Evolutionary conservation across 2,329 filamentous ascomycete species (phyloP), one percentile per base, ranked within the genome.

Genomic region (Cadophora sp.): DNA sequence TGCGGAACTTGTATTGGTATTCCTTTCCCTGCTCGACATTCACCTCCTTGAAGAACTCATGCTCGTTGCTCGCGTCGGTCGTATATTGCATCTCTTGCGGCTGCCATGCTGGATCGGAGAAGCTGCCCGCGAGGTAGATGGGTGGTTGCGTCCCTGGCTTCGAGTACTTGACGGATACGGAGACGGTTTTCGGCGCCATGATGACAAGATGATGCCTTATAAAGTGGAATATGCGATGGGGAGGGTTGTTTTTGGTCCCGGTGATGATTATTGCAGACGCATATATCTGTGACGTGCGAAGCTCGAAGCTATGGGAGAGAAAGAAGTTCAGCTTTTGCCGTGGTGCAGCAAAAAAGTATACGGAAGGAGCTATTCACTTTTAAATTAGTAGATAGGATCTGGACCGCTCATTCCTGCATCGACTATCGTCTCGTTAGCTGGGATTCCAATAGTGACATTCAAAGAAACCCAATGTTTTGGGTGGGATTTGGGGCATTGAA

Each of bases 1-100:
- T 80, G 36, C 89, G 85, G 72, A 94, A 91, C 78, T 93, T 94
- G 83, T 93, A 94, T 73, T 91, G 88, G 71, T 92, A 87, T 66
- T 87, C 84, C 56, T 85, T 83, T 24, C 85, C 85, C 24, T 85
- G 80, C 20, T 86, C 81, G 8, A 85, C 81, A 43, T 83, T 76
- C 53, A 92, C 81, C 0, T 82, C 78, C 66, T 87, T 87, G 51
- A 78, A 81, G 75, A 91, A 94, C 14, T 83, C 75, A 66, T 87
- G 80, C 63, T 89, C 81, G n/a, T 84, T 85, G 43, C 84, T 79
- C 4, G 82, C 79, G 11, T 84, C 82, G 36, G 80, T 80, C 4
- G 80, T 81, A 66, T 78, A 82, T 11, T 85, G 77, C 90, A 94
- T 92, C 79, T 92, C 89, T 56, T 86, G 80, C 1, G 85, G 84